Conservation (phyloP, 169 alveolate genomes). For the Plasmodium malariae region DNA sequence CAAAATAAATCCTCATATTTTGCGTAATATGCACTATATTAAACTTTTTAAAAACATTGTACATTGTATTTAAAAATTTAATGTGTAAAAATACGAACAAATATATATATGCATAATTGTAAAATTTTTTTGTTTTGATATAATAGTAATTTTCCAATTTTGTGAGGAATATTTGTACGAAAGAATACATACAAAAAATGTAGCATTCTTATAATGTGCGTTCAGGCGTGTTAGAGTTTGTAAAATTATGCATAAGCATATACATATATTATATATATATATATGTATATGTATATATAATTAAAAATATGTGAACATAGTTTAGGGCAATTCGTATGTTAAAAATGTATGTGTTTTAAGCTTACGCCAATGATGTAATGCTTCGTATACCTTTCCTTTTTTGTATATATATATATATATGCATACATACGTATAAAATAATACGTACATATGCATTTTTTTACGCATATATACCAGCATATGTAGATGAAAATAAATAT, state of each 20-base stretch:
- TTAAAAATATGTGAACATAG: neutral
- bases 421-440: neutral
- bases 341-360: neutral
- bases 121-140: neutral
- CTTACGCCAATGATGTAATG: neutral
- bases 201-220: neutral
- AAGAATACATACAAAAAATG: neutral
- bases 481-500: too few relatives aligned
- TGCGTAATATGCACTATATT: neutral
- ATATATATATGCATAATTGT: neutral
- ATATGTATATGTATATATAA: neutral
- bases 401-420: neutral
- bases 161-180: conserved; percentile 16
- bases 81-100: too few relatives aligned
- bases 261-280: neutral
- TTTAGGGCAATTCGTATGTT: neutral
- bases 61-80: conserved; percentile 19
- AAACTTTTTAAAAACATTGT: neutral
- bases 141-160: conserved; percentile 6
- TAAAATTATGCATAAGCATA: conserved; percentile 3
- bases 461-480: too few relatives aligned
- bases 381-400: neutral
- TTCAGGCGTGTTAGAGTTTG: conserved; percentile 11
- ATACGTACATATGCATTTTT: neutral
- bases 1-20: neutral